These are phyloP conservation scores for Camelina hispida DNA, from an alignment of 345 rosid genomes.

Conservation along the genomic window DNA sequence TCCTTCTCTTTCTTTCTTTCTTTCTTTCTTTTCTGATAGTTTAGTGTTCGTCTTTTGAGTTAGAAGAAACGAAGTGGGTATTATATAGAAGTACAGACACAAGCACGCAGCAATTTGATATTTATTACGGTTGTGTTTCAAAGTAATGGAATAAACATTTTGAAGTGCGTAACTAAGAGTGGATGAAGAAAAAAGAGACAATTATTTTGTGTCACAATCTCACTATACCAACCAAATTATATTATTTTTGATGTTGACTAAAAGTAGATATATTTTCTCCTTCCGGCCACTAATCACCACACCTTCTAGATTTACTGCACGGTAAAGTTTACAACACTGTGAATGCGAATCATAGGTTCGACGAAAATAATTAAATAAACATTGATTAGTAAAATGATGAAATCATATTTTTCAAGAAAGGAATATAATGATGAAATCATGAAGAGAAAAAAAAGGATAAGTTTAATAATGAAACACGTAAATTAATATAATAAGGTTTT, in stretches of 20 bases:
- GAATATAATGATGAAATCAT: background rate
- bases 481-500: too few relatives aligned
- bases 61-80: conserved; percentile 24
- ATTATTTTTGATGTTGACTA: conserved; percentile 20
- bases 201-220: conserved; percentile 41
- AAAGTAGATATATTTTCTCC: background rate
- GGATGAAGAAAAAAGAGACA: conserved; percentile 22
- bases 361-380: background rate
- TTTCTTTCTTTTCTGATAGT: background rate
- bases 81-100: conserved; percentile 32
- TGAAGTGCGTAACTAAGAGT: conserved; percentile 1
- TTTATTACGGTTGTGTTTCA: background rate
- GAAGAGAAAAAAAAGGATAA: background rate
- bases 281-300: conserved; percentile 26
- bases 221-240: conserved; percentile 28
- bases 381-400: background rate
- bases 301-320: background rate
- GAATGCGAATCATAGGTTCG: background rate
- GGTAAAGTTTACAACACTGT: background rate
- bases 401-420: background rate
- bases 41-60: conserved; percentile 3
- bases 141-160: conserved; percentile 28
- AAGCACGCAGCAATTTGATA: conserved; percentile 18
- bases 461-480: background rate
- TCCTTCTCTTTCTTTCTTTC: background rate